Evolutionary conservation across 257 asterid species (phyloP).

Genomic region (Solanum chiquidenum): DNA sequence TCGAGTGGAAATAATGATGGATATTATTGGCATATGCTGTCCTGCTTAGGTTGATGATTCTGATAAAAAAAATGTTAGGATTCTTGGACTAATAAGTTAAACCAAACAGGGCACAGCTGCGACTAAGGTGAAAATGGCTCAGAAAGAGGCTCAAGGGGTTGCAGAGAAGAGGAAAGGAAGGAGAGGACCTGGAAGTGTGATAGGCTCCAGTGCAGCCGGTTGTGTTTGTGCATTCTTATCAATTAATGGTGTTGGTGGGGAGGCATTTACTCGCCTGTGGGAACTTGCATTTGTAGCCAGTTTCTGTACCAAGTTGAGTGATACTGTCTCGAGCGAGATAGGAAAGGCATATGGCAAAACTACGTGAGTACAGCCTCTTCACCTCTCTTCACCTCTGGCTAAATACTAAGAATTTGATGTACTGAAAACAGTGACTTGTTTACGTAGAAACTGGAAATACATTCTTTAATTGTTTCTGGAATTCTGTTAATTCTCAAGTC

Average conservation of each 20-base stretch:
- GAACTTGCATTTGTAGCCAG: slow-evolving; percentile 84
- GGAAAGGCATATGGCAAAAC: slow-evolving; percentile 96
- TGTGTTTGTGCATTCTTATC: slow-evolving; percentile 78
- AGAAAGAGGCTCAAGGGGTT: slow-evolving; percentile 93
- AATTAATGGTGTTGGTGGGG: slow-evolving; percentile 65
- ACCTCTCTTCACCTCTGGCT: slow-evolving; percentile 3
- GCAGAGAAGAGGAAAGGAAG: slow-evolving; percentile 95
- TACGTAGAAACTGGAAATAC: not conserved
- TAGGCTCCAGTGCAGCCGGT: slow-evolving; percentile 96
- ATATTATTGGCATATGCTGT: not conserved
- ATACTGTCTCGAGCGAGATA: slow-evolving; percentile 95
- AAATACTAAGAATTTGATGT: not conserved
- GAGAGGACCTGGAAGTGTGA: slow-evolving; percentile 94
- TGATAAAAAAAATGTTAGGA: not conserved
- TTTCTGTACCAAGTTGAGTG: slow-evolving; percentile 92
- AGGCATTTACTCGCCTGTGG: slow-evolving; percentile 54
- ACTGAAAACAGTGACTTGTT: not conserved
- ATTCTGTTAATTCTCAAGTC: not conserved
- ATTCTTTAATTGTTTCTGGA: not conserved
- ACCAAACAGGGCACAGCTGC: slow-evolving; percentile 75
- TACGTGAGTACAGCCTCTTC: slow-evolving; percentile 52
- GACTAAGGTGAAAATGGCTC: slow-evolving; percentile 92
- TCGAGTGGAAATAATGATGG: not conserved
- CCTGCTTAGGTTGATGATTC: not conserved
- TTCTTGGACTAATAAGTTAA: slow-evolving; percentile 1